Evolutionary conservation across 164 flowering plant species (phyloP).

Genomic region (Houttuynia cordata): DNA sequence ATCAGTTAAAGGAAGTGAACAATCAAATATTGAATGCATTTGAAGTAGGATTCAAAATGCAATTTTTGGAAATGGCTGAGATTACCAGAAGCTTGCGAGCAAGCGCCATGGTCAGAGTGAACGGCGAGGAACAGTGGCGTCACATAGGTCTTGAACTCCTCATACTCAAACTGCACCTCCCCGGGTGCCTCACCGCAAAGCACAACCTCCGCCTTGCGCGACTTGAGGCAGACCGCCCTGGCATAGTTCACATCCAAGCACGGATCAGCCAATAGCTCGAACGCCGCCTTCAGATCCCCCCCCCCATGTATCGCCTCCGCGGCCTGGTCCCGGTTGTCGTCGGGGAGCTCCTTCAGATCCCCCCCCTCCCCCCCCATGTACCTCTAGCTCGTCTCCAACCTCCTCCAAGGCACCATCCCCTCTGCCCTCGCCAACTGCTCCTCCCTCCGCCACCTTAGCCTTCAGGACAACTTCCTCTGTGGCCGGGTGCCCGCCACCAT

Average conservation of each 20-base stretch:
- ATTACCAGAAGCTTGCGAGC: constrained; percentile 64
- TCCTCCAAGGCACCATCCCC: too few species aligned
- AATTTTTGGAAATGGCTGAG: neutral
- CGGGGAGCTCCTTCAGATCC: constrained; percentile 55
- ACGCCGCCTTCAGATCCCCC: constrained; percentile 50
- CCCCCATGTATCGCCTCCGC: constrained; percentile 38
- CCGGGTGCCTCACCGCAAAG: constrained; percentile 42
- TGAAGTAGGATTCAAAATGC: neutral
- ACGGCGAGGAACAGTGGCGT: constrained; percentile 75
- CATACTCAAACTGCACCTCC: constrained; percentile 52
- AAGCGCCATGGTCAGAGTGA: constrained; percentile 50
- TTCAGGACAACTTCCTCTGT: too few species aligned
- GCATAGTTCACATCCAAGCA: constrained; percentile 70
- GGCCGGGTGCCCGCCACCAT: too few species aligned
- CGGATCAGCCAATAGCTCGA: constrained; percentile 48
- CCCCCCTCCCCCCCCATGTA: too few species aligned
- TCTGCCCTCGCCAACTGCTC: too few species aligned
- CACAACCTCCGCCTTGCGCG: constrained; percentile 49
- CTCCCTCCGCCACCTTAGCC: too few species aligned
- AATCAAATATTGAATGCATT: neutral
- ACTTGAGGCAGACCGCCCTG: constrained; percentile 56
- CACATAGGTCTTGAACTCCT: constrained; percentile 82
- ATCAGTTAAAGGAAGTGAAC: neutral
- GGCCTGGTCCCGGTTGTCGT: constrained; percentile 61
- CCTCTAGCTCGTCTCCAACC: too few species aligned